Evolutionary conservation across 2,329 filamentous ascomycete species (phyloP).

Genomic region (Cadophora luteo-olivacea): DNA sequence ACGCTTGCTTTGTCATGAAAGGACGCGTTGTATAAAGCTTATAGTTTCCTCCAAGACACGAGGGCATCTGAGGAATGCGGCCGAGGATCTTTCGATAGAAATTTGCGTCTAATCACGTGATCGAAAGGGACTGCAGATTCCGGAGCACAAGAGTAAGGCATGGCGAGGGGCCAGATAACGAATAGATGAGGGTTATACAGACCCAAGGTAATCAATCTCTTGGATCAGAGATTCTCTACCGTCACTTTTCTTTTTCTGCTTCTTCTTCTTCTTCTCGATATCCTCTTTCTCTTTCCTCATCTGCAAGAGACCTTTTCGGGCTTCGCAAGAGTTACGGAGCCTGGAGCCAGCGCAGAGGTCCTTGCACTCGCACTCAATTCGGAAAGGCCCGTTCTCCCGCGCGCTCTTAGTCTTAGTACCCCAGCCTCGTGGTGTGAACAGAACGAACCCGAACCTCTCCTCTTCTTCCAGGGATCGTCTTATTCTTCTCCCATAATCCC

Average conservation of each 20-base stretch:
- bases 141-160: no score
- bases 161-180: not conserved
- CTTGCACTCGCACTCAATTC: constrained; percentile 15
- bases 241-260: no score
- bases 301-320: not conserved
- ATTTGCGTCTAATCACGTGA: not conserved
- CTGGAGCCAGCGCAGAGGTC: not conserved
- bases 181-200: not conserved
- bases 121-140: not conserved
- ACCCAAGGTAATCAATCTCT: not conserved
- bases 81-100: not conserved
- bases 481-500: not conserved
- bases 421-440: constrained; percentile 14
- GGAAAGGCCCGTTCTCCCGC: constrained; percentile 21
- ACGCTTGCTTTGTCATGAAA: not conserved
- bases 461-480: constrained; percentile 28
- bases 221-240: not conserved
- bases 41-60: not conserved
- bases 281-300: not conserved
- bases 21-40: not conserved
- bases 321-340: not conserved
- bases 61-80: not conserved
- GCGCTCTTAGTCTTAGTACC: not conserved
- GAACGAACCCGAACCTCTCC: constrained; percentile 7
- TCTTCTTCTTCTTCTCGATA: not conserved